Evolutionary conservation across 768 basidiomycete species (phyloP).

Genomic region (Collybia mongolica): DNA sequence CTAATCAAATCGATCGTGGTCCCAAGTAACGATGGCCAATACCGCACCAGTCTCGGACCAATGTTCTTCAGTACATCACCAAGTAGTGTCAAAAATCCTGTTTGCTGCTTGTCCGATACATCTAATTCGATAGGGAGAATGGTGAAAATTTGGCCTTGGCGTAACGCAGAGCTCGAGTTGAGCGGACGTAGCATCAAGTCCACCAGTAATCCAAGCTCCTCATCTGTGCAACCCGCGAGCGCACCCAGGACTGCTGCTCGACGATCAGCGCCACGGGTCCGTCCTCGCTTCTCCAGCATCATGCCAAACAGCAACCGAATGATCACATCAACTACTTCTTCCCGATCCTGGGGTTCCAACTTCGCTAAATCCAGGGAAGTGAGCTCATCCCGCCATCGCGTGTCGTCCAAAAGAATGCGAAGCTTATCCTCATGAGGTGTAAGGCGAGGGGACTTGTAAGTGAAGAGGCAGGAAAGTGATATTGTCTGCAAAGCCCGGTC

Average conservation of each 20-base stretch:
- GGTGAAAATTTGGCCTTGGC: conserved; percentile 24
- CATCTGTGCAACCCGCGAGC: conserved; percentile 65
- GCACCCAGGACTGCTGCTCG: conserved; percentile 74
- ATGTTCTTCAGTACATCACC: conserved; percentile 83
- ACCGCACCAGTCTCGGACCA: conserved; percentile 62
- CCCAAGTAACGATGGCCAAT: conserved; percentile 78
- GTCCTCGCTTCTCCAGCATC: conserved; percentile 79
- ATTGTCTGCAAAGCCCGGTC: conserved; percentile 75
- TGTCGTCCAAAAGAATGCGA: conserved; percentile 74
- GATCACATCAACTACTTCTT: conserved; percentile 64
- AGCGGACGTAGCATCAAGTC: conserved; percentile 87
- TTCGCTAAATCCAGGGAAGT: conserved; percentile 63
- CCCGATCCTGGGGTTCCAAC: conserved; percentile 54
- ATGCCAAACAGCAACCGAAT: conserved; percentile 83
- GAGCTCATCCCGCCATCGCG: conserved; percentile 87
- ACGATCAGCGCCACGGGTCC: conserved; percentile 63
- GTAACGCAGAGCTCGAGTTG: conserved; percentile 27
- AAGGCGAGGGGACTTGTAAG: conserved; percentile 72
- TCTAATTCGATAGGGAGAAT: conserved; percentile 22
- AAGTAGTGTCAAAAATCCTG: conserved; percentile 83
- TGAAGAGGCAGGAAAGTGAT: conserved; percentile 75
- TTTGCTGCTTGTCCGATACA: conserved; percentile 62
- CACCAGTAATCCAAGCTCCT: conserved; percentile 75
- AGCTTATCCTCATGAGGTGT: conserved; percentile 62
- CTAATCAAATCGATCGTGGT: conserved; percentile 65